Evolutionary conservation across 345 rosid genomes (phyloP).

Genomic region (Microcos paniculata): DNA sequence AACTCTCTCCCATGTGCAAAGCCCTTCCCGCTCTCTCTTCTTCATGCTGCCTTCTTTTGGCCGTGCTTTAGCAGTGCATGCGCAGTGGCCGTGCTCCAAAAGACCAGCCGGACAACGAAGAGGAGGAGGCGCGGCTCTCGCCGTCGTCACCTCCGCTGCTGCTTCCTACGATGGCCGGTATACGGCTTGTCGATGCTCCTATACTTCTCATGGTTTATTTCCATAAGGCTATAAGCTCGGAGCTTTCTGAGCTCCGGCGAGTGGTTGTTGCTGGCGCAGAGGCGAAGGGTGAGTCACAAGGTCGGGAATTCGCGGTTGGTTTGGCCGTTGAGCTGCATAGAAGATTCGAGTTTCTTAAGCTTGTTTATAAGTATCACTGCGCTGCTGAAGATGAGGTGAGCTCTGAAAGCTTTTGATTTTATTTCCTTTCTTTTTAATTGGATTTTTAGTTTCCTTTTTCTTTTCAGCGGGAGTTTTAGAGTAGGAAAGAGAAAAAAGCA

Average conservation of each 20-base stretch:
- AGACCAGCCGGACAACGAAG: constrained; percentile 32
- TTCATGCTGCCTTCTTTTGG: constrained; percentile 28
- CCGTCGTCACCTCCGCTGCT: constrained; percentile 15
- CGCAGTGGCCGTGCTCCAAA: constrained; percentile 26
- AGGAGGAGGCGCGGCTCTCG: not conserved
- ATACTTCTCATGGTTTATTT: constrained; percentile 56
- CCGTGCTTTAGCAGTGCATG: constrained; percentile 25
- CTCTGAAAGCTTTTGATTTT: no score
- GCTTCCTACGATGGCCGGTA: constrained; percentile 16
- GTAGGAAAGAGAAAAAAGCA: no score
- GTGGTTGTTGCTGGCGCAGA: constrained; percentile 32
- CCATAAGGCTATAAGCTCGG: constrained; percentile 68
- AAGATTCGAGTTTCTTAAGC: no score
- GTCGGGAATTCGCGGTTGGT: constrained; percentile 28
- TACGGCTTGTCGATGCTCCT: constrained; percentile 57
- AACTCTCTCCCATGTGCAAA: constrained; percentile 25
- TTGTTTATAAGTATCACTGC: no score
- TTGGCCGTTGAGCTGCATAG: no score
- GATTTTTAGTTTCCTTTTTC: no score
- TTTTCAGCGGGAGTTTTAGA: no score
- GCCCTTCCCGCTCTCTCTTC: constrained; percentile 29
- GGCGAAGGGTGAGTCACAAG: constrained; percentile 24
- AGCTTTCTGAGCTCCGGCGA: constrained; percentile 50
- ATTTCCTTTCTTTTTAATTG: no score
- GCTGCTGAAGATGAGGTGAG: no score